Base-by-base conservation (phyloP, 257 asterid species). In the Solanum rostratum region DNA sequence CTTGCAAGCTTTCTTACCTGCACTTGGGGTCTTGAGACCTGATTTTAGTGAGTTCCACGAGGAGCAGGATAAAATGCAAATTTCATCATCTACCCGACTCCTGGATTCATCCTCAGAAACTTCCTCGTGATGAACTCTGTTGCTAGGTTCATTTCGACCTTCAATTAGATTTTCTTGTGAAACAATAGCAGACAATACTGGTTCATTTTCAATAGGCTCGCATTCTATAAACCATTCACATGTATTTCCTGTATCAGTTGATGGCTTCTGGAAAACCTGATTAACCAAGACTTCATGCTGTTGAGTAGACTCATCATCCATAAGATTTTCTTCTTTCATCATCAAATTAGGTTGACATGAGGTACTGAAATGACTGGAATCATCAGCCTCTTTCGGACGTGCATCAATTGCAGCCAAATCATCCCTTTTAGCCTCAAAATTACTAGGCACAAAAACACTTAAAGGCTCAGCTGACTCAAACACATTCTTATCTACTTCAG, bases 391-490 rank as follows among this genome's bases (percentile, higher is more conserved):
- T 80, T 80, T 10, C 30, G 41, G 52, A 37, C 3, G 16, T 6
- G 4, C 53, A 20, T 14, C 24, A 29, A 27, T 80, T 80, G 20
- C 15, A 11, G 13, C 73, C 73, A 80, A 43, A 57, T 81, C 73
- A 57, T 81, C 43, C n/a, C 10, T 27, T 79, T 79, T 53, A 53
- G 37, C 37, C 37, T 18, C 86, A 53, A 70, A 30, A 81, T 66
- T 50, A 82, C 13, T 29, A 2, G 76, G 20, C 10, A 85, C 87
- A 29, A 46, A 7, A 86, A 85, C 57, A 82, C 90, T 86, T 81
- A 87, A 60, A 29, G 89, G 90, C 46, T 79, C 84, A 33, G 85
- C 89, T 49, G 86, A 55, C 46, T 52, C 86, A 59, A 3, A 33
- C 37, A 33, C 37, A 33, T 33, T 33, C 37, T 33, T 33, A 33